Evolutionary conservation across 2,329 filamentous ascomycete genomes (phyloP), one percentile per base, ranked within the genome.

Genomic region (Escovopsis sp.): DNA sequence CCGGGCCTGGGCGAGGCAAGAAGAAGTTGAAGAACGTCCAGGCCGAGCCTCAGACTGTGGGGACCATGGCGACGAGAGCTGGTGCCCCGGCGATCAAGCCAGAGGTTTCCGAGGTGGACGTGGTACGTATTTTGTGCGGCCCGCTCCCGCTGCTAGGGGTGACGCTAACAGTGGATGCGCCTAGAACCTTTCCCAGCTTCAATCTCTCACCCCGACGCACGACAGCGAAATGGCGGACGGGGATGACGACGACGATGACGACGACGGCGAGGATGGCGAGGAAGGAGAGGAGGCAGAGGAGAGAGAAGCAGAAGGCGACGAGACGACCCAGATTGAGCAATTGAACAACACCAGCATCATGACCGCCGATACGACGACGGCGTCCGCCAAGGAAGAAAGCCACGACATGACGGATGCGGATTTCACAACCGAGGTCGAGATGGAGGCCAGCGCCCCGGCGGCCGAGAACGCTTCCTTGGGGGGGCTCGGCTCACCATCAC

Each of bases 1-100:
- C 62, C 25, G 70, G 84, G 0, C 78, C 83, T 31, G 85, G 85
- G 7, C 76, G 86, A 47, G 84, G 84, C 13, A 72, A 77, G 47
- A 89, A 81, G 70, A 88, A 83, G 72, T 84, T 80, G 61, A 85
- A 80, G 57, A 56, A 66, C 51, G 62, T 63, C 13, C 45, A 64
- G 11, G 61, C 62, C 10, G 52, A 58, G 20, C 58, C 53, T 3
- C 59, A 64, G 51, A 40, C 48, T 15, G 40, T 43, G 3, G 43
- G 46, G 9, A 41, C 44, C 24, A 56, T 57, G 20, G 60, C 63
- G 29, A 56, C 58, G 27, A 58, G 44, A n/a, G 44, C 50, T 16
- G 67, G 63, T 27, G 58, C 59, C 20, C 51, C 61, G 2, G 54
- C 59, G n/a, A 49, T 61, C 20, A 65, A 63, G 45, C 48, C 58